A percentile compares a stretch with the other conserved stretches of the same genome.
These are phyloP conservation scores for Aureobasidium pullulans DNA, from an alignment of 2,329 filamentous ascomycete species.

Conservation along the genomic window DNA sequence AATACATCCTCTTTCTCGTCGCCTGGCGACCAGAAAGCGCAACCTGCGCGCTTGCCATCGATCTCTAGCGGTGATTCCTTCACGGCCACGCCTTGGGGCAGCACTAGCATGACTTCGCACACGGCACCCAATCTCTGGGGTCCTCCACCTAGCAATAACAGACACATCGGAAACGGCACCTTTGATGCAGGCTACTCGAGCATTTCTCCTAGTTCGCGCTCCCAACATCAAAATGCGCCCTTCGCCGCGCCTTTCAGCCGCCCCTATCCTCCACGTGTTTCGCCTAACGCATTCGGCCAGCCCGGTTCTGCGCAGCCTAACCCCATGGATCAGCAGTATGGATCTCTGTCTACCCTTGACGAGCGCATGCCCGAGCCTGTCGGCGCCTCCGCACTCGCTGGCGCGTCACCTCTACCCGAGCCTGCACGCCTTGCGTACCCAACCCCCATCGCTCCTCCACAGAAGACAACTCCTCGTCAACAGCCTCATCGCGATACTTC, in stretches of 20 bases:
- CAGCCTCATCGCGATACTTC: constrained; percentile 16
- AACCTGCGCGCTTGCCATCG: constrained; percentile 21
- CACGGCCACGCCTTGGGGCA: constrained; percentile 15
- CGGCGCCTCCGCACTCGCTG: constrained; percentile 21
- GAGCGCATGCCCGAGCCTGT: constrained; percentile 24
- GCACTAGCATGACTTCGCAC: constrained; percentile 19
- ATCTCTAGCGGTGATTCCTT: constrained; percentile 14
- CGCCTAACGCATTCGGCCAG: constrained; percentile 24
- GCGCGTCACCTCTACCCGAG: constrained; percentile 24
- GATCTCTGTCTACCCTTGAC: constrained; percentile 17
- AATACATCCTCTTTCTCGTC: constrained; percentile 43
- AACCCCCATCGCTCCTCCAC: constrained; percentile 29
- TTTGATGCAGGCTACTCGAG: constrained; percentile 58
- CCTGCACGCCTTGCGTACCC: constrained; percentile 26
- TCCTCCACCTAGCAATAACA: constrained; percentile 57
- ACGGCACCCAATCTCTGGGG: constrained; percentile 60
- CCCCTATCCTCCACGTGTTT: constrained; percentile 23
- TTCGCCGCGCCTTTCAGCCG: constrained; percentile 24
- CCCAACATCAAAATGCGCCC: constrained; percentile 22
- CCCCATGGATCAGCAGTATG: constrained; percentile 21
- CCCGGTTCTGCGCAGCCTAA: constrained; percentile 19
- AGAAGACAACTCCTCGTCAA: constrained; percentile 16
- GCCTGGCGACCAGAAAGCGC: constrained; percentile 29
- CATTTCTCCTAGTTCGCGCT: constrained; percentile 36
- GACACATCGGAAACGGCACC: constrained; percentile 69